These are phyloP conservation scores for Kodamaea sp. DNA, from an alignment of 1,139 yeast species.

Conservation along the genomic window DNA sequence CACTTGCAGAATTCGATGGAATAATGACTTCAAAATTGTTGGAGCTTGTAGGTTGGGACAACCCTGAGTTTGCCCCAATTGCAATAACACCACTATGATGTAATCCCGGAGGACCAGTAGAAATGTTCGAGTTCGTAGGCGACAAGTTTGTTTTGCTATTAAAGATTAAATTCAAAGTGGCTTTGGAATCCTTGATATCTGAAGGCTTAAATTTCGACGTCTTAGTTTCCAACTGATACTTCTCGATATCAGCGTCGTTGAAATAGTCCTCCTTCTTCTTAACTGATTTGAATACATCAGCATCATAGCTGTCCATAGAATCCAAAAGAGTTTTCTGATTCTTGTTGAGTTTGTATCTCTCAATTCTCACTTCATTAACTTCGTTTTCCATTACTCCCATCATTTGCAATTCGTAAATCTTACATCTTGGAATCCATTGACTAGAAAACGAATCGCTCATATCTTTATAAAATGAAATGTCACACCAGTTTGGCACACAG, in stretches of 20 bases:
- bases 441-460: slow-evolving; percentile 37
- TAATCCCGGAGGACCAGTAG: slow-evolving; percentile 1
- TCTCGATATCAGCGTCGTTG: slow-evolving; percentile 10
- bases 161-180: slow-evolving; percentile 31
- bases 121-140: slow-evolving; percentile 14
- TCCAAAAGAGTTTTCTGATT: slow-evolving; percentile 41
- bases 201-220: slow-evolving; percentile 9
- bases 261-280: slow-evolving; percentile 14
- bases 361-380: slow-evolving; percentile 62
- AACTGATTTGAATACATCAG: slow-evolving; percentile 44
- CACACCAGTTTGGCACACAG: slow-evolving; percentile 94
- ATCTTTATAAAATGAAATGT: slow-evolving; percentile 83
- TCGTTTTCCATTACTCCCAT: slow-evolving; percentile 97
- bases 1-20: slow-evolving; percentile 14
- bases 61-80: neutral
- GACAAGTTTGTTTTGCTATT: slow-evolving; percentile 17
- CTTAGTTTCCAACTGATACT: slow-evolving; percentile 8
- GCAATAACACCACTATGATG: slow-evolving; percentile 1
- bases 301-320: slow-evolving; percentile 66
- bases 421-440: slow-evolving; percentile 91
- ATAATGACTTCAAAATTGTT: neutral
- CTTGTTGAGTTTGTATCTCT: slow-evolving; percentile 41
- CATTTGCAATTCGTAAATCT: slow-evolving; percentile 94
- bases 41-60: neutral
- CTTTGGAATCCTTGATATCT: slow-evolving; percentile 19